Base-by-base conservation (phyloP, 805 yeast species). In the Ogataea henricii region DNA sequence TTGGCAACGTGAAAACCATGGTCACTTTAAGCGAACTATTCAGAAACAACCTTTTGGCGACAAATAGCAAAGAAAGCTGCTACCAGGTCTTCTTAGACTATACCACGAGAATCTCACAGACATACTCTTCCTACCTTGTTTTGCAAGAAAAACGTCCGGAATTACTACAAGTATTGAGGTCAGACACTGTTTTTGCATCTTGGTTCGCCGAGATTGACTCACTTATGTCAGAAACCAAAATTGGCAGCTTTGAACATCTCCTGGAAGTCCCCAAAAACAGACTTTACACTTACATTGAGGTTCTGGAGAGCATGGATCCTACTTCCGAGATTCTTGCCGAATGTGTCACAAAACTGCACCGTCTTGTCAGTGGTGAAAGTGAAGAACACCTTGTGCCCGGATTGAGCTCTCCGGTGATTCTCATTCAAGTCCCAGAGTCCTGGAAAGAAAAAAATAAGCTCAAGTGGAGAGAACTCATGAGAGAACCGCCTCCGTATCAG, bases 1-100 rank as follows among this genome's bases (percentile, higher is more conserved):
- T 78, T 61, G 76, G 78, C 1, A 74, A 76, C 51, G 54, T 74
- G 32, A 71, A 64, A 13, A 66, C 73, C 1, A 65, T 77, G 26
- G 46, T 65, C 5, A 68, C 70, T 8, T 54, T 73, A 4, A 68
- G 74, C 49, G 59, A 62, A 13, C 46, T 68, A 3, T 64, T 74
- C 16, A 30, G 64, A 6, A 39, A 18, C 44, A 43, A 49, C 29
- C n/a, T 56, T 4, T 12, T 6, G 8, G 30, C 9, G 20, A 32
- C 1, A 35, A 26, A 18, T 29, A 22, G n/a, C 6, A 16, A 47
- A 10, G 48, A 45, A 6, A 54, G 53, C 35, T 33, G 39, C 12
- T 55, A 50, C 40, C 49, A 51, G 6, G 25, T 51, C 7, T 18
- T 62, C 3, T 41, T 48, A 14, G 62, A 57, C 26, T 49, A 59